Evolutionary conservation across 2,329 filamentous ascomycete species (phyloP), one percentile per base, ranked within the genome.

Genomic region (Coniochaeta hoffmannii): DNA sequence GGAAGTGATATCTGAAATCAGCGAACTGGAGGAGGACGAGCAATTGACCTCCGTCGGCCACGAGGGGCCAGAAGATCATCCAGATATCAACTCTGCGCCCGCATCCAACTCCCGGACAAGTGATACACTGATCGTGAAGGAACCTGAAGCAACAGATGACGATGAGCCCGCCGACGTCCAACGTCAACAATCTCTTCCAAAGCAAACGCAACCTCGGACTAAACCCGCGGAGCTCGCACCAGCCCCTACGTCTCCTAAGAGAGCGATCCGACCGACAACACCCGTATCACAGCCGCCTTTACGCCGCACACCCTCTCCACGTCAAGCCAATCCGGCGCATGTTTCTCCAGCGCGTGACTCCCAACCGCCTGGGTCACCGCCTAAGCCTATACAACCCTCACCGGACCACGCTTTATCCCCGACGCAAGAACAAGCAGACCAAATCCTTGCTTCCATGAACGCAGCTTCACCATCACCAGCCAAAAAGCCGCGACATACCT

Each of bases 391-490:
- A 31, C 26, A 32, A 17, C 10, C 49, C n/a, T 34, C 49, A 24
- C 28, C 49, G 14, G 38, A 34, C 15, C 26, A 31, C 35, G 53
- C 65, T 17, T 53, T 65, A 34, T 75, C 77, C 1, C 75, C 76
- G 0, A 77, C 76, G 0, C 76, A 82, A 55, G 70, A 72, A n/a
- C 64, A 79, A 58, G 81, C 81, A 1, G 78, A 85, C 56, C 71
- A 78, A 38, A 85, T 85, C 41, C 66, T 85, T 4, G 75, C 76
- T 12, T 80, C 78, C 0, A 78, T 85, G 66, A 71, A 76, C 24
- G 74, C 75, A 49, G 73, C 75, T 0, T 83, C 82, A 1, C 81
- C 82, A 0, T 85, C 83, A 0, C 83, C 83, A 0, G 66, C 72
- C 44, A 85, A 83, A 61, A 78, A 74, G 56, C 71, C 73, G 0